Base-by-base conservation (phyloP, 2,329 filamentous ascomycete species). In the Calonectria montana region DNA sequence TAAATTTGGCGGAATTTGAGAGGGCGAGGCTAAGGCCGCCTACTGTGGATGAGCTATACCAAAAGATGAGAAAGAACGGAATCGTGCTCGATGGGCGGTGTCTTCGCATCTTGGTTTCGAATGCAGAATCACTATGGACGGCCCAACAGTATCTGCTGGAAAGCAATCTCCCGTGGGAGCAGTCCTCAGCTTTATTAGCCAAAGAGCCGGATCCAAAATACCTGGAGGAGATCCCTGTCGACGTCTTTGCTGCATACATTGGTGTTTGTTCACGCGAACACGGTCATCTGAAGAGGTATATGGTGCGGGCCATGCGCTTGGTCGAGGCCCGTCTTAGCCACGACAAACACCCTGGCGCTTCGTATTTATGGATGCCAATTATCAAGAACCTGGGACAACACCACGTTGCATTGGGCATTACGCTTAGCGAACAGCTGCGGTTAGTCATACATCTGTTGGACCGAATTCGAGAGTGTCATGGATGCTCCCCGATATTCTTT, bases 1-100 rank as follows among this genome's bases (percentile, higher is more conserved):
- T 84, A 81, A 94, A 87, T 81, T 88, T 87, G 77, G 93, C 87
- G 70, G 88, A 91, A n/a, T 90, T 91, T 67, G 93, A 94, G 69
- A 90, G 90, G 74, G 88, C 90, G 45, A 87, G 90, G n/a, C 83
- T 91, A 50, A 84, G 86, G 16, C 90, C 93, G 1, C 93, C 93
- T 2, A 87, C 85, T 1, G 82, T 91, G 13, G 82, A 86, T 5
- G 85, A 89, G 63, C 84, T 96, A 4, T 93, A 92, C 70, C 78
- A 85, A 13, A 84, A 87, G 48, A 93, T 95, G 90, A 79, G 83
- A 15, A 79, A 78, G 1, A 83, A 85, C 2, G 86, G 87, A 1
- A 78, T 92, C 23, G 82, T 79, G 8, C 89, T 91, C 0, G 78
- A 83, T 4, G 86, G 85, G 1, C 80, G 83, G 47, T 89, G 88